Base-by-base conservation (phyloP, 306 rosid species). In the Coriaria nepalensis region DNA sequence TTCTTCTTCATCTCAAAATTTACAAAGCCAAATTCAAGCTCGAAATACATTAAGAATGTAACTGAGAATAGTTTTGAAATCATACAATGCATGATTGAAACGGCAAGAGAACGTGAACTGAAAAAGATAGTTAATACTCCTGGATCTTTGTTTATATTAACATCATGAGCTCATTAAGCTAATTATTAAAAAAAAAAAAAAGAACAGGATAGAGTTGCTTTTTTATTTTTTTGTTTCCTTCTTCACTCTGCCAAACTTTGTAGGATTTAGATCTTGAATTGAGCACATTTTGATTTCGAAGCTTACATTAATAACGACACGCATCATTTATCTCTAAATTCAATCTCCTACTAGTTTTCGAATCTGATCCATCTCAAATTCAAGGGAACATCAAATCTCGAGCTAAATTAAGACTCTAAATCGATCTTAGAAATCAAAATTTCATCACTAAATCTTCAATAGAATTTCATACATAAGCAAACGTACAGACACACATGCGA, bases 351-450 rank as follows among this genome's bases (percentile, higher is more conserved):
- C 59, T 10, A 11, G 33, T 42, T 9, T 33, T 8, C 36, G 4
- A 15, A 9, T 45, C 4, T 10, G 13, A 39, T 52, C 57, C 9
- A 47, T 51, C 63, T 56, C 50, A 48, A 60, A 49, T 8, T 60
- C 48, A n/a, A 42, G 48, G 49, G 52, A 43, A 63, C 10, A 50
- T 33, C 50, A 45, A 40, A 34, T 15, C 43, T 43, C 33, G 33
- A 46, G 48, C n/a, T 15, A 45, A 44, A 15, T 20, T 12, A 12
- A 6, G 13, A 4, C 13, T 34, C 32, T n/a, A 12, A 6, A 57
- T 9, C 10, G 34, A 13, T 11, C 40, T 35, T 7, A 48, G 47
- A 10, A 36, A 44, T 5, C 29, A 2, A 61, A 51, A 47, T 43
- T 45, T 10, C 29, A 20, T 20, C 29, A 1, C 29, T 20, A 20